phyloP scores from a whole-genome alignment of 306 rosid species.

The Vicia sativa region DNA sequence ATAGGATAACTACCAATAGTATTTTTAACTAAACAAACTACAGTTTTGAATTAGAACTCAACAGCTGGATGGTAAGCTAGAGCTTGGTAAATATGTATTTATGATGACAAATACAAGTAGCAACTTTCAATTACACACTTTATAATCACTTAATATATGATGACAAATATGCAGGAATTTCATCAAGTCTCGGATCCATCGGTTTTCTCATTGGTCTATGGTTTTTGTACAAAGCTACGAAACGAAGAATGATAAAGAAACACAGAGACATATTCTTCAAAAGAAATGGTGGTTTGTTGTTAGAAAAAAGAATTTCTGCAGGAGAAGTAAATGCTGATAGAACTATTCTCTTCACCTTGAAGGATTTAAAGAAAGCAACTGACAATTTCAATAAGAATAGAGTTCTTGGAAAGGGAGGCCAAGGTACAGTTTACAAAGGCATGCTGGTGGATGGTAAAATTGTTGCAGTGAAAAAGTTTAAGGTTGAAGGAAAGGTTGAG shows the following conservation, averaged over 20 bases:
- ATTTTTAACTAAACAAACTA: too few species aligned
- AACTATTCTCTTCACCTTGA: constrained; percentile 27
- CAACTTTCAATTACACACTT: too few species aligned
- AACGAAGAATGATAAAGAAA: constrained; percentile 17
- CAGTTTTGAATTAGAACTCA: too few species aligned
- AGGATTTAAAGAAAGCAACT: constrained; percentile 46
- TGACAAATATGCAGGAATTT: constrained; percentile 35
- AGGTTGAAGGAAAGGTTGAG: constrained; percentile 39
- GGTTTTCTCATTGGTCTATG: constrained; percentile 30
- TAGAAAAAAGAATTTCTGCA: constrained; percentile 36
- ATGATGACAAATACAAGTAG: too few species aligned
- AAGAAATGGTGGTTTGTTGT: constrained; percentile 44
- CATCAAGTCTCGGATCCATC: constrained; percentile 39
- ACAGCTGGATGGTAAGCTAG: background rate
- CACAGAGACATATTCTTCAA: constrained; percentile 41
- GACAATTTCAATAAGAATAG: constrained; percentile 37
- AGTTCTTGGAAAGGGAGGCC: constrained; percentile 50
- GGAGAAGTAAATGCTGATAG: constrained; percentile 33
- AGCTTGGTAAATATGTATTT: background rate
- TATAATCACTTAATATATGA: background rate
- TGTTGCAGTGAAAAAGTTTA: constrained; percentile 43
- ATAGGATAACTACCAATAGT: too few species aligned
- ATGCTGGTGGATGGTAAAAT: constrained; percentile 43
- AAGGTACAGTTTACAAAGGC: constrained; percentile 51
- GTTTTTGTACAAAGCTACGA: constrained; percentile 24